phyloP scores from a whole-genome alignment of 2,329 filamentous ascomycete species.

The Fonsecaea multimorphosa region DNA sequence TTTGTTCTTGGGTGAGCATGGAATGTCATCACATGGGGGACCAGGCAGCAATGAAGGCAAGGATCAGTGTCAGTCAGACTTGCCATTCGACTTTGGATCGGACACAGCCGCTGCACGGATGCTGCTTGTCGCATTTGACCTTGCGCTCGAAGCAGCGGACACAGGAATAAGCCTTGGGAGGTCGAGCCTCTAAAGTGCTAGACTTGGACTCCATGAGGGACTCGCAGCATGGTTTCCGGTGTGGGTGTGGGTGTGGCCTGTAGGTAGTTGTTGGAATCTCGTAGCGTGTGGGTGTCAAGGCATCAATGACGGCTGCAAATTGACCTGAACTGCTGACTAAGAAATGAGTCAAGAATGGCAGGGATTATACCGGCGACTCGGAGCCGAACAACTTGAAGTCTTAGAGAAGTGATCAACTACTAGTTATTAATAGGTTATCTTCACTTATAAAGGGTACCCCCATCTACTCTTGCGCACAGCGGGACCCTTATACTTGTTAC shows the following conservation, averaged over 20 bases:
- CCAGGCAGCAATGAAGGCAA: background rate
- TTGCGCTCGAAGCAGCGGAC: conserved; percentile 60
- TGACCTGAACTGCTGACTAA: background rate
- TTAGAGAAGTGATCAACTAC: no score
- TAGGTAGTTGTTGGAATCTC: background rate
- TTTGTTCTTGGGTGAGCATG: background rate
- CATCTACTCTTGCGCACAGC: no score
- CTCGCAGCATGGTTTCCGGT: background rate
- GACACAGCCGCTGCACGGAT: conserved; percentile 73
- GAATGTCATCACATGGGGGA: background rate
- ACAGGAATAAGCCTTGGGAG: conserved; percentile 28
- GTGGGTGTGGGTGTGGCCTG: background rate
- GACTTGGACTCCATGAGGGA: conserved; percentile 10
- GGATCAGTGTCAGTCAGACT: no score
- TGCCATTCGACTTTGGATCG: conserved; percentile 64
- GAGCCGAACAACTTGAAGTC: no score
- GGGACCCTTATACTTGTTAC: no score
- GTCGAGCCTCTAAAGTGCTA: background rate
- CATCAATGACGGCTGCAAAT: background rate
- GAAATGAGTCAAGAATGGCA: conserved; percentile 5
- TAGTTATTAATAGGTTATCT: no score
- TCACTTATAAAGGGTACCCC: no score
- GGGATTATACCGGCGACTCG: no score
- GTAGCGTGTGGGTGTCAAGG: background rate
- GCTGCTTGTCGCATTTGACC: conserved; percentile 74